Percentiles rank a stretch among this genome's conserved stretches.
phyloP scores from a whole-genome alignment of 345 rosid genomes.

The Cardamine resedifolia region DNA sequence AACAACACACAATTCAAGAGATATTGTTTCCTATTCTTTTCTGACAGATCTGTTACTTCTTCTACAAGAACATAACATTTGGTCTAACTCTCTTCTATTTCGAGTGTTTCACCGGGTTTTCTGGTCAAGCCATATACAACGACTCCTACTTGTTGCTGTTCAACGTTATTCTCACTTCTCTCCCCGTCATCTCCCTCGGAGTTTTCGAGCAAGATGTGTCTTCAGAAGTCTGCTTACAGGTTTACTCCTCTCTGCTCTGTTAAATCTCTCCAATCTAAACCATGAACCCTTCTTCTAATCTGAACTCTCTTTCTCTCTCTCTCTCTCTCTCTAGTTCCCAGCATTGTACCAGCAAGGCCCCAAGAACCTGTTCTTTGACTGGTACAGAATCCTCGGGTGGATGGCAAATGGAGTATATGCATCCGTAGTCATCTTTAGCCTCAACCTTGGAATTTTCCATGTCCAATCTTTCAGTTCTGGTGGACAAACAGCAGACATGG shows the following conservation, averaged over 20 bases:
- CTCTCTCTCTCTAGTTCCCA: conserved; percentile 52
- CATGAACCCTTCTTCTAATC: neutral
- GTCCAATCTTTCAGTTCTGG: conserved; percentile 40
- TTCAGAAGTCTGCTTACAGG: conserved; percentile 77
- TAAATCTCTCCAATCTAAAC: neutral
- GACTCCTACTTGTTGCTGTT: conserved; percentile 68
- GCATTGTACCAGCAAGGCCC: conserved; percentile 79
- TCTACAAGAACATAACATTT: conserved; percentile 77
- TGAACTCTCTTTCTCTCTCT: neutral
- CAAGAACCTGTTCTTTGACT: conserved; percentile 54
- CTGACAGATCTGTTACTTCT: conserved; percentile 60
- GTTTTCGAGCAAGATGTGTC: conserved; percentile 77
- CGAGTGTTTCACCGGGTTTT: conserved; percentile 62
- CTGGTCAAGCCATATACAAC: conserved; percentile 62
- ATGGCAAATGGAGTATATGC: conserved; percentile 57
- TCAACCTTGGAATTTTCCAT: conserved; percentile 46
- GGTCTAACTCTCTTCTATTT: conserved; percentile 78
- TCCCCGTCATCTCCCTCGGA: conserved; percentile 75
- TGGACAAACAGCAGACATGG: conserved; percentile 53
- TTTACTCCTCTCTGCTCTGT: conserved; percentile 17
- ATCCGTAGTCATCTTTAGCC: conserved; percentile 55
- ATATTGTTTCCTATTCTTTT: conserved; percentile 35
- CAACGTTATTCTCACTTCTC: conserved; percentile 70
- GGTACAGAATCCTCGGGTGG: conserved; percentile 77
- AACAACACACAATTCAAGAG: neutral